Evolutionary conservation across 495 filamentous ascomycete genomes (phyloP).

Genomic region (Clavariopsis aquatica): DNA sequence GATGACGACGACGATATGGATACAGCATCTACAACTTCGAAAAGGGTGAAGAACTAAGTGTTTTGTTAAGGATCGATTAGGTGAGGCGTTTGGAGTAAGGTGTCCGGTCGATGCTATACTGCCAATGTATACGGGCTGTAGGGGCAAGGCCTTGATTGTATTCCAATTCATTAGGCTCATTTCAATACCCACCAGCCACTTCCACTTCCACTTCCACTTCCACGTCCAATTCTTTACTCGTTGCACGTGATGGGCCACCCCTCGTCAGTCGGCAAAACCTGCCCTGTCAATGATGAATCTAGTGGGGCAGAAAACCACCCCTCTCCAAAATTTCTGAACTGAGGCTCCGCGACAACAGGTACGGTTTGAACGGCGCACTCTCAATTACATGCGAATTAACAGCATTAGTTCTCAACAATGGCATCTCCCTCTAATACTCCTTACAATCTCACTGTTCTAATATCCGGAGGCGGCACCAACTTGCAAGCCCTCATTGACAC

Average conservation of each 20-base stretch:
- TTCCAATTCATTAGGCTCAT: neutral
- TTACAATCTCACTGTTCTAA: constrained; percentile 59
- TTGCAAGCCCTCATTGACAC: constrained; percentile 89
- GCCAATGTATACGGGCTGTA: too few species aligned
- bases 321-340: constrained; percentile 7
- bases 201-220: neutral
- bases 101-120: neutral
- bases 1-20: constrained; percentile 19
- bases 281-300: neutral
- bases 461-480: constrained; percentile 82
- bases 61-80: neutral
- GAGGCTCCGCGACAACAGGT: neutral
- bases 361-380: neutral
- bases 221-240: neutral
- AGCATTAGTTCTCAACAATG: constrained; percentile 10
- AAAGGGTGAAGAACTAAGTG: constrained; percentile 20
- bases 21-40: constrained; percentile 10
- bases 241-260: neutral
- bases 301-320: constrained; percentile 11
- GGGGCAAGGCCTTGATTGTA: neutral
- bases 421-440: constrained; percentile 4
- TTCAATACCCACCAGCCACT: neutral
- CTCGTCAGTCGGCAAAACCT: neutral
- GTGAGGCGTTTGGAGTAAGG: neutral
- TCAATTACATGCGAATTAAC: neutral